Conservation (phyloP, 75 land plant genomes). For the Selaginella tamariscina region DNA sequence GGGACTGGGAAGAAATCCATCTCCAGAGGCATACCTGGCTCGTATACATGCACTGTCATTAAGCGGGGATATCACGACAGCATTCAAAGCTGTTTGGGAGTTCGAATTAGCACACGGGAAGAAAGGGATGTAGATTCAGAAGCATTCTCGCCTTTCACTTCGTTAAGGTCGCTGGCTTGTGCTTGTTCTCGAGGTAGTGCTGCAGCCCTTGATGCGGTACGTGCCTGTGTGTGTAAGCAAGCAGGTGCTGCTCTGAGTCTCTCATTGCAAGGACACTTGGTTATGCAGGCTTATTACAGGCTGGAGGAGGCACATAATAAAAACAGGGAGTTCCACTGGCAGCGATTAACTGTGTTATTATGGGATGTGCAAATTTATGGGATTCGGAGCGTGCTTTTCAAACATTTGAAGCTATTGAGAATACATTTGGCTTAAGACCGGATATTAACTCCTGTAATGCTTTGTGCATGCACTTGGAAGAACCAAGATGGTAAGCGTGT, state of each 20-base stretch:
- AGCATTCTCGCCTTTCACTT: slow-evolving; percentile 70
- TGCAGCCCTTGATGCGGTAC: slow-evolving; percentile 68
- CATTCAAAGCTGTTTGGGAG: slow-evolving; percentile 53
- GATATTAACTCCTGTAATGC: slow-evolving; percentile 92
- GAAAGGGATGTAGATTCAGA: slow-evolving; percentile 33
- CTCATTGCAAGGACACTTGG: not conserved
- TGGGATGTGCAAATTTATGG: slow-evolving; percentile 91
- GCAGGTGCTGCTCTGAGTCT: slow-evolving; percentile 32
- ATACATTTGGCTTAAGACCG: slow-evolving; percentile 58
- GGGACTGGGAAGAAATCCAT: slow-evolving; percentile 43
- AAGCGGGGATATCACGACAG: slow-evolving; percentile 51
- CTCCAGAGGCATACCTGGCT: slow-evolving; percentile 49
- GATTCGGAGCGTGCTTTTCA: slow-evolving; percentile 89
- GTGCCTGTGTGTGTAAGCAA: slow-evolving; percentile 1
- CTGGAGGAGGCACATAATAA: slow-evolving; percentile 32
- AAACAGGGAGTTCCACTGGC: slow-evolving; percentile 29
- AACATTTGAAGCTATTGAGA: slow-evolving; percentile 75
- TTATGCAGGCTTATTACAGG: slow-evolving; percentile 68
- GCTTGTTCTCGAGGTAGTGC: slow-evolving; percentile 67
- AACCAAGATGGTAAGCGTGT: slow-evolving; percentile 55
- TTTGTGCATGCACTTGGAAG: slow-evolving; percentile 72
- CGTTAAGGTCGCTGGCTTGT: slow-evolving; percentile 58
- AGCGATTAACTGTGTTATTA: slow-evolving; percentile 82
- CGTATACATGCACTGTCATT: slow-evolving; percentile 56
- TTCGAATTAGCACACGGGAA: slow-evolving; percentile 50